Evolutionary conservation across 495 filamentous ascomycete genomes (phyloP).

Genomic region (Polyplosphaeria fusca): DNA sequence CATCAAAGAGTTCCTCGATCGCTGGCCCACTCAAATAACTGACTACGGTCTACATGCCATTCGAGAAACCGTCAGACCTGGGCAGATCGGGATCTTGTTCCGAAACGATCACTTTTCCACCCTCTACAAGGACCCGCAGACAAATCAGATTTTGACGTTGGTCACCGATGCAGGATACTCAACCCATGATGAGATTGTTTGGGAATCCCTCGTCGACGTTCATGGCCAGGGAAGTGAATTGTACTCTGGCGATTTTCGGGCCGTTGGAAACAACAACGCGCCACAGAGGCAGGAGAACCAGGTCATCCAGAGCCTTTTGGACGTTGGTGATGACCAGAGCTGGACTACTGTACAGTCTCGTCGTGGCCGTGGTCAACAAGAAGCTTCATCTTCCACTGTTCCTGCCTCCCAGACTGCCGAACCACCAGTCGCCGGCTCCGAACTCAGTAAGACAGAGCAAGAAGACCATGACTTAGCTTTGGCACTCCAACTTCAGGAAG

Average conservation of each 20-base stretch:
- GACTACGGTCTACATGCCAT: conserved; percentile 73
- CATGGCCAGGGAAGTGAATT: conserved; percentile 80
- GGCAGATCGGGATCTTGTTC: conserved; percentile 83
- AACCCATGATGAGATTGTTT: conserved; percentile 85
- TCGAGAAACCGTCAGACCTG: conserved; percentile 59
- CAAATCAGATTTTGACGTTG: conserved; percentile 66
- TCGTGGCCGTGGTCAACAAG: conserved; percentile 11
- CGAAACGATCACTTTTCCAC: conserved; percentile 97
- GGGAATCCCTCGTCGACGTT: conserved; percentile 89
- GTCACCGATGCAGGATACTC: conserved; percentile 93
- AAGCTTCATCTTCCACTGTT: conserved; percentile 2
- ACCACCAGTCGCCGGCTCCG: conserved; percentile 22
- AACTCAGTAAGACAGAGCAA: conserved; percentile 49
- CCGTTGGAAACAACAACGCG: conserved; percentile 58
- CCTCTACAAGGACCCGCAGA: conserved; percentile 74
- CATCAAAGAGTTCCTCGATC: conserved; percentile 76
- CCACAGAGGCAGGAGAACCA: conserved; percentile 11
- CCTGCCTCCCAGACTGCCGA: conserved; percentile 7
- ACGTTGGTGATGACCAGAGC: conserved; percentile 46
- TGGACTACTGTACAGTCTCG: conserved; percentile 26
- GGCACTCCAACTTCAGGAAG: conserved; percentile 78
- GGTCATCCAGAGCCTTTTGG: conserved; percentile 30
- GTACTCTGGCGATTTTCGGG: conserved; percentile 84
- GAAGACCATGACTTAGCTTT: conserved; percentile 77
- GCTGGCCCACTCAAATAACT: conserved; percentile 83